Percentiles rank a stretch among this genome's conserved stretches.
Conservation (phyloP, 164 flowering plant species). For the Pachysandra terminalis region DNA sequence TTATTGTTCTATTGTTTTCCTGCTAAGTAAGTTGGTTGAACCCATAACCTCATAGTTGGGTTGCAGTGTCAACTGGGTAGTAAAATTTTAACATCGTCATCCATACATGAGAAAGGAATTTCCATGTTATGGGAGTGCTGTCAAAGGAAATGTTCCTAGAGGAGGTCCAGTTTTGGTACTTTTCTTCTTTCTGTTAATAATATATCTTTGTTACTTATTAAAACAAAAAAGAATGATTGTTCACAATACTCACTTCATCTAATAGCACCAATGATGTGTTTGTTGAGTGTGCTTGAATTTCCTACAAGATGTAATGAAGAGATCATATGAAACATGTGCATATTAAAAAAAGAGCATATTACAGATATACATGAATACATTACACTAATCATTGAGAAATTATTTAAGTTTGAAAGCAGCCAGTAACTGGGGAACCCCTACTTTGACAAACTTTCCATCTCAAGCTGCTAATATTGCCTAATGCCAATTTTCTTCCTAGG, state of each 20-base stretch:
- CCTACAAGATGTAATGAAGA: conserved; percentile 41
- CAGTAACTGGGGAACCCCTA: background rate
- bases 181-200: too few relatives aligned
- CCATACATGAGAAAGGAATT: too few relatives aligned
- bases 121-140: too few relatives aligned
- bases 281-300: conserved; percentile 65
- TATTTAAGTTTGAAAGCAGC: background rate
- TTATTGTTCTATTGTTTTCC: background rate
- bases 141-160: too few relatives aligned
- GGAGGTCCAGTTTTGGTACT: too few relatives aligned
- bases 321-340: background rate
- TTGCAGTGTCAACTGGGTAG: background rate
- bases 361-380: too few relatives aligned
- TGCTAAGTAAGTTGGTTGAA: background rate
- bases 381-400: too few relatives aligned
- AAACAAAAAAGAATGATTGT: background rate
- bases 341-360: too few relatives aligned
- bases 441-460: background rate
- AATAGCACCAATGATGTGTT: conserved; percentile 74
- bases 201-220: too few relatives aligned
- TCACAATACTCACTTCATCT: conserved; percentile 66
- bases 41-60: background rate
- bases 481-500: background rate
- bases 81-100: background rate
- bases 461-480: background rate